Evolutionary conservation across 148 eudicot species (phyloP).

Genomic region (Arbutus unedo): DNA sequence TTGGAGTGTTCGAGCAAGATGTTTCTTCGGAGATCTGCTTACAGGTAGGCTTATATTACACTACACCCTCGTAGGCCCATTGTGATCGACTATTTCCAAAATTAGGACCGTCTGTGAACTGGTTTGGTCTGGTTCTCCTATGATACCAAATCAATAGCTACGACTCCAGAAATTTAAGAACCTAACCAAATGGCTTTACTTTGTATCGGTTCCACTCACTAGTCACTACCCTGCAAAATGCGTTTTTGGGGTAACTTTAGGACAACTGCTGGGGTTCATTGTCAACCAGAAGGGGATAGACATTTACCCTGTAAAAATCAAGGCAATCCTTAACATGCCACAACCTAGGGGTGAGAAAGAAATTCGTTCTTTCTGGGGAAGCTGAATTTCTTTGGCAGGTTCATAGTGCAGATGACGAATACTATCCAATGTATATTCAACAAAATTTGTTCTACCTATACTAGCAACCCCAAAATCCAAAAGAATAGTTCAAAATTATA

Average conservation of each 20-base stretch:
- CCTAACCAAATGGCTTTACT: neutral
- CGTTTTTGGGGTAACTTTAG: no score
- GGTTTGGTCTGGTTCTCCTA: neutral
- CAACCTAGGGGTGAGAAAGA: no score
- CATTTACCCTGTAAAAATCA: no score
- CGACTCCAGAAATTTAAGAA: neutral
- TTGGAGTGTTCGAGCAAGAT: slow-evolving; percentile 80
- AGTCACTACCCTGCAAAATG: no score
- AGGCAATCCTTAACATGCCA: no score
- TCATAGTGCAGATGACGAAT: no score
- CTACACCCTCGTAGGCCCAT: neutral
- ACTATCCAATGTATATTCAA: neutral
- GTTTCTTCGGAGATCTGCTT: slow-evolving; percentile 71
- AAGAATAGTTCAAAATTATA: neutral
- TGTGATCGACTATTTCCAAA: neutral
- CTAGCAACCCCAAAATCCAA: neutral
- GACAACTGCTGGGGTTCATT: no score
- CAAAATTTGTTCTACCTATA: neutral
- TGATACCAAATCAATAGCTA: neutral
- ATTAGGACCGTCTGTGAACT: neutral
- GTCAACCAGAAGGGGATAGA: no score
- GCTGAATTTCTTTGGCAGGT: no score
- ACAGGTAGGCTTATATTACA: slow-evolving; percentile 37
- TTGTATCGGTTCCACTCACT: neutral
- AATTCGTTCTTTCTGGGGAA: no score